Percentiles rank a stretch among this genome's conserved stretches.
phyloP scores from a whole-genome alignment of 306 rosid genomes.

The Citrullus colocynthis region DNA sequence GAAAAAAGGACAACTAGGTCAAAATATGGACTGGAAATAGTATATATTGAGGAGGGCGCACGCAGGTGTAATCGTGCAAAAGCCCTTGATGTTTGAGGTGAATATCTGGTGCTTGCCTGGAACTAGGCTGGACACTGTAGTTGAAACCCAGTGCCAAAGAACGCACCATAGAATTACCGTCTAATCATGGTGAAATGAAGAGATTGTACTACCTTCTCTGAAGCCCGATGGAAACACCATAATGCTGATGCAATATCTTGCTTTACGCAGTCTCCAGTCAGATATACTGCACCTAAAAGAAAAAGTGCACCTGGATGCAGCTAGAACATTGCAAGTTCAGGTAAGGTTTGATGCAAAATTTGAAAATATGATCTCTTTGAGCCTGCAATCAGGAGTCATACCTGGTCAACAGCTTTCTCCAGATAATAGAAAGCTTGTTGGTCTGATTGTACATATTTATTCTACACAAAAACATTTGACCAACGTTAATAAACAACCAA shows the following conservation, averaged over 20 bases:
- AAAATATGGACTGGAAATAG: neutral
- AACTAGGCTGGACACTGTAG: neutral
- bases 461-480: conserved; percentile 23
- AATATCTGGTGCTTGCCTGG: neutral
- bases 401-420: conserved; percentile 96
- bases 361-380: conserved; percentile 4
- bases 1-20: neutral
- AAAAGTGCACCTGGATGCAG: conserved; percentile 93
- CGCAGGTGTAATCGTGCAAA: neutral
- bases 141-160: neutral
- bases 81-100: neutral
- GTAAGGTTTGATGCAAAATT: conserved; percentile 25
- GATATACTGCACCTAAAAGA: conserved; percentile 80
- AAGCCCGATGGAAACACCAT: conserved; percentile 91
- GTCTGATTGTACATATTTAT: conserved; percentile 67
- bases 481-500: neutral
- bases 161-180: neutral
- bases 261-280: conserved; percentile 76
- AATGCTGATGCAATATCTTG: conserved; percentile 65
- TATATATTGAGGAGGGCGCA: neutral
- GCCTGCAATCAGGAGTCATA: conserved; percentile 20
- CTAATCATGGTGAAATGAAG: neutral
- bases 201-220: conserved; percentile 55
- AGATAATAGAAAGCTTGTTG: conserved; percentile 86
- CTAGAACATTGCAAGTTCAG: conserved; percentile 31